Evolutionary conservation across 768 basidiomycete genomes (phyloP), one percentile per base, ranked within the genome.

Genomic region (Stropharia rugosoannulata): DNA sequence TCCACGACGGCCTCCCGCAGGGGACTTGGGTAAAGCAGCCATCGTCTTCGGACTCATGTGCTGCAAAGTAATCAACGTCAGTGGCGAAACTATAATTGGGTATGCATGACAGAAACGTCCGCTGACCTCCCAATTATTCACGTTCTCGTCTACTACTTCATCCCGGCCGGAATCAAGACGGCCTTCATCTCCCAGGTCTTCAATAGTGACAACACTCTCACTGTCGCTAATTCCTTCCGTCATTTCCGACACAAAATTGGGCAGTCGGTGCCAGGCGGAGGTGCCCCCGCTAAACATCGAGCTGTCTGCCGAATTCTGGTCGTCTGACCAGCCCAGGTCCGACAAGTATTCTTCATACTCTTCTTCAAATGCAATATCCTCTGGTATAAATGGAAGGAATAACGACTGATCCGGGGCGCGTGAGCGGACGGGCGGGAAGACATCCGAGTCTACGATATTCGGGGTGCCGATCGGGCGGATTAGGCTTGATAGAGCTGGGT

Each of bases 1-100:
- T 58, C 90, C 93, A 35, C 91, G 90, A 22, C 94, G 82, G 22
- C 95, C 82, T 46, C 79, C 77, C 41, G 89, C 89, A 15, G 95
- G 95, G 0, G 93, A 95, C 68, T 95, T 95, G 0, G 95, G 91
- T 45, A 98, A 76, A 8, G 93, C 89, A 11, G 91, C 90, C 85
- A 98, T 90, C 2, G 94, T 95, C 72, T 93, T 91, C 3, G 94
- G 93, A 60, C 95, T 96, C 89, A 98, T 90, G 66, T 96, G 95
- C 95, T 95, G 60, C 22, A 27, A 42, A 39, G 27, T 46, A 49
- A 18, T 57, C 22, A 50, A 22, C 51, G 10, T 39, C 36, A n/a
- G 32, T 19, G 43, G 25, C n/a, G 4, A 8, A 22, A 61, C 18
- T 50, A 39, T 29, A 29, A 25, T 35, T 59, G 55, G 38, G 8